These are phyloP conservation scores for Cyphellophora attinorum DNA, from an alignment of 2,329 filamentous ascomycete genomes.

Conservation along the genomic window DNA sequence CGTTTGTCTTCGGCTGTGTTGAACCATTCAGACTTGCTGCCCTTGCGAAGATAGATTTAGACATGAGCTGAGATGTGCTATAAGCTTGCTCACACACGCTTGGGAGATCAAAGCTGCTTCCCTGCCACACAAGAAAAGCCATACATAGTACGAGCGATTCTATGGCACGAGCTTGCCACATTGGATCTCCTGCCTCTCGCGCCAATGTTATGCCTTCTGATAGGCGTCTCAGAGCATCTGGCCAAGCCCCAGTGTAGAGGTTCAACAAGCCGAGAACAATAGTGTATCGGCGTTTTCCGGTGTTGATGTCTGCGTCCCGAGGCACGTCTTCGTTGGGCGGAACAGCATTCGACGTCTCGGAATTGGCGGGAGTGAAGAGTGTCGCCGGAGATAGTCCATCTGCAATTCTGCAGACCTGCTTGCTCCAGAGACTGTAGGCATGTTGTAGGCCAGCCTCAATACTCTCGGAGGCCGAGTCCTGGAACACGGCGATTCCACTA, in stretches of 20 bases:
- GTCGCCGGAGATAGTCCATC: no score
- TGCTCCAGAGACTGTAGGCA: no score
- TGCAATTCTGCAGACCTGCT: no score
- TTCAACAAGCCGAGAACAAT: constrained; percentile 14
- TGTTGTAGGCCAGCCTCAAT: no score
- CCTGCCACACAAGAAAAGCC: constrained; percentile 73
- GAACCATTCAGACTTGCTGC: constrained; percentile 8
- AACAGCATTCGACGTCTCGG: no score
- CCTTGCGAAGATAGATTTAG: constrained; percentile 1
- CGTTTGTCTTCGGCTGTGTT: constrained; percentile 8
- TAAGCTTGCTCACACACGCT: constrained; percentile 5
- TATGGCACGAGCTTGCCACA: constrained; percentile 96
- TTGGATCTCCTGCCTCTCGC: constrained; percentile 72
- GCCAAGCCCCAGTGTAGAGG: constrained; percentile 81
- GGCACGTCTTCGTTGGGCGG: no score
- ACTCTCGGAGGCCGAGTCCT: no score
- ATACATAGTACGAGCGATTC: constrained; percentile 79
- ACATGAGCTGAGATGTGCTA: not conserved
- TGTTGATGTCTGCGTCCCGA: no score
- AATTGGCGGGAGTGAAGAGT: no score
- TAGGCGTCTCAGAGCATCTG: constrained; percentile 75
- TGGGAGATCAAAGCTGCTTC: constrained; percentile 56
- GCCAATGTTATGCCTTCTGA: constrained; percentile 69
- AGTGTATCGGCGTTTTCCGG: constrained; percentile 11
- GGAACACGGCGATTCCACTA: no score